Evolutionary conservation across 176 grass and related monocot genomes (phyloP), one percentile per base, ranked within the genome.

Genomic region (Hsuehochloa calcarea): DNA sequence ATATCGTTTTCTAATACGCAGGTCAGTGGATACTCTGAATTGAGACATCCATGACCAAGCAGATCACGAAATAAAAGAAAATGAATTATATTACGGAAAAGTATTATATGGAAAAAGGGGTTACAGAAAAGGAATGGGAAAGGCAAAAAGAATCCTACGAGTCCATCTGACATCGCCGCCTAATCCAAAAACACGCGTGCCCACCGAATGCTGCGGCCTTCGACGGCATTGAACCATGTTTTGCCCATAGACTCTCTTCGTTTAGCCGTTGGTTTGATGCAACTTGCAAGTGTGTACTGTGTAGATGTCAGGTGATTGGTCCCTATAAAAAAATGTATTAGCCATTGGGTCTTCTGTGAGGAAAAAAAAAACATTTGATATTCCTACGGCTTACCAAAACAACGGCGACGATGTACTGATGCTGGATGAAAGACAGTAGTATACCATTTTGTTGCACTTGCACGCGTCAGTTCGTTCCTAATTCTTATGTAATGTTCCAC

Each of bases 221-320:
- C 35, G 7, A 71, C 51, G 39, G 39, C 51, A 1, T 19, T 12
- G 80, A 68, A 60, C 47, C 65, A 1, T 29, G 46, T 65, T 85
- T 70, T 26, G 74, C 51, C 38, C 63, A 34, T 43, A 20, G 45
- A 7, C 14, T 55, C 31, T 29, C 5, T 27, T 8, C 23, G 29
- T 77, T 31, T 6, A 17, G 73, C 74, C 83, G 38, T 47, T 22
- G 74, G 64, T 78, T 85, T 85, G 23, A 85, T 31, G 73, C 83
- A 59, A 77, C 34, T 76, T 65, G 72, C 79, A 50, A 4, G 34
- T 37, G 23, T 7, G 22, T 73, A 50, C 25, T 31, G 44, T 0
- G 25, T 31, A 50, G 0, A 31, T 31, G 12, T 82, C 15, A 44
- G 22, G 1, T 82, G 45, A 22, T 60, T 41, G 35, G 20, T 0